Evolutionary conservation across 352 stramenopile genomes (phyloP).

Genomic region (Phytophthora chlamydospora): DNA sequence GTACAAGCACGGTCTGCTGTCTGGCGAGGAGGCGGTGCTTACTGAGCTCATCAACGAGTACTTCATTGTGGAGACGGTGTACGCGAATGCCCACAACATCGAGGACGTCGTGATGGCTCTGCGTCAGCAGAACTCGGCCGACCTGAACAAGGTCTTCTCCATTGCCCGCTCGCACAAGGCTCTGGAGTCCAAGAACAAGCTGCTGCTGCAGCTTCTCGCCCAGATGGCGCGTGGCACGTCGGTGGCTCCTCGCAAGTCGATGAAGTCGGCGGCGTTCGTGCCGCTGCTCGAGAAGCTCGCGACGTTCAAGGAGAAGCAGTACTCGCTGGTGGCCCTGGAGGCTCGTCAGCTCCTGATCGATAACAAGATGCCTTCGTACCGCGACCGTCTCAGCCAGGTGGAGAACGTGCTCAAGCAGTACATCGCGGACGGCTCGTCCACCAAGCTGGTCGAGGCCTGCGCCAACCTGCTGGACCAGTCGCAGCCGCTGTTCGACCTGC

Average conservation of each 20-base stretch:
- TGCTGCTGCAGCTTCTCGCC: conserved; percentile 75
- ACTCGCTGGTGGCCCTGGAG: conserved; percentile 94
- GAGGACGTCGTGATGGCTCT: conserved; percentile 86
- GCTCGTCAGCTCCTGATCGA: conserved; percentile 96
- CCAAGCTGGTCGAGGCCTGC: conserved; percentile 64
- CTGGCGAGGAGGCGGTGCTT: conserved; percentile 66
- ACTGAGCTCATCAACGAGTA: conserved; percentile 85
- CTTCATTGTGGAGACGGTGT: conserved; percentile 76
- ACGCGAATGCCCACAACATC: conserved; percentile 79
- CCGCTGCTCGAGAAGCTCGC: conserved; percentile 87
- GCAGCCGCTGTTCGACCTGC: conserved; percentile 85
- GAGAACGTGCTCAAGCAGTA: conserved; percentile 77
- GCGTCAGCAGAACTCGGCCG: conserved; percentile 91
- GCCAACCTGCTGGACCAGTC: conserved; percentile 77
- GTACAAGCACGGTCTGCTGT: conserved; percentile 79
- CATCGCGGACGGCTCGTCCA: conserved; percentile 53
- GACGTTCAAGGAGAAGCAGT: conserved; percentile 90
- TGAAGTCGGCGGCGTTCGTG: conserved; percentile 73
- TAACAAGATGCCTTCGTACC: conserved; percentile 96
- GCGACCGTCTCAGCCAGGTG: conserved; percentile 87
- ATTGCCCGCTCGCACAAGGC: conserved; percentile 93
- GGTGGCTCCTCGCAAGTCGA: conserved; percentile 50
- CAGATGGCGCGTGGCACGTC: conserved; percentile 53
- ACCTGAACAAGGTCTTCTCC: conserved; percentile 84
- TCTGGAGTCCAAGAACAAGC: conserved; percentile 87